Percentiles rank a stretch among this genome's conserved stretches.
These are phyloP conservation scores for Tuber microsphaerosporum DNA, from an alignment of 495 filamentous ascomycete species.

Conservation along the genomic window DNA sequence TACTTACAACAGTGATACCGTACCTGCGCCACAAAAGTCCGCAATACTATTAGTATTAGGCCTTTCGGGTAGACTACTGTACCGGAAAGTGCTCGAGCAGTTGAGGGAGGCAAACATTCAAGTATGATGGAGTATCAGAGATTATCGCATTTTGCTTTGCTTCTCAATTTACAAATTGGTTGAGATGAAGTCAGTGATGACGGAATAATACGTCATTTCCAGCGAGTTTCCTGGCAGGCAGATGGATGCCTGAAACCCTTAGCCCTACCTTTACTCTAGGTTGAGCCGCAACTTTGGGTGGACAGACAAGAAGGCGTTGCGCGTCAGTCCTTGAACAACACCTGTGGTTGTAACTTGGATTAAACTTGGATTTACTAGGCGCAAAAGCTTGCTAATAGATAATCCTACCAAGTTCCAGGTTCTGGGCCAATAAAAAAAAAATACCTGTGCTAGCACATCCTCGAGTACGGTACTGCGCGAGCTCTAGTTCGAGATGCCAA, in stretches of 20 bases:
- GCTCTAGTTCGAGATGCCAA: too few relatives aligned
- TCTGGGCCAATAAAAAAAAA: too few relatives aligned
- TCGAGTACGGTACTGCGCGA: too few relatives aligned
- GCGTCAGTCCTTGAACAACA: too few relatives aligned
- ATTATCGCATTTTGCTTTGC: not conserved
- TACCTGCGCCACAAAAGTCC: not conserved
- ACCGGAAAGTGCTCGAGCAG: not conserved
- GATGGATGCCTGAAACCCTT: not conserved
- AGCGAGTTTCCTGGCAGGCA: not conserved
- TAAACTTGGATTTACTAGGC: too few relatives aligned
- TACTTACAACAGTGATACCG: not conserved
- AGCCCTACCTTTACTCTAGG: not conserved
- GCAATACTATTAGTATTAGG: too few relatives aligned
- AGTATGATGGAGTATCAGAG: not conserved
- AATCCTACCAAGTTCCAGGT: too few relatives aligned
- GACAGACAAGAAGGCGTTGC: too few relatives aligned
- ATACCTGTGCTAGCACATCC: too few relatives aligned
- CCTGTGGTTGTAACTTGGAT: too few relatives aligned
- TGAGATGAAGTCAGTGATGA: constrained; percentile 1
- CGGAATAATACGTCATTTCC: not conserved
- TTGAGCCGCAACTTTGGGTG: not conserved
- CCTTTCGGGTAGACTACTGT: not conserved
- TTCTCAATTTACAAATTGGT: not conserved
- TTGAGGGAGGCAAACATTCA: not conserved
- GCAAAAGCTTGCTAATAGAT: too few relatives aligned